A percentile compares a stretch with the other conserved stretches of the same genome.
Evolutionary conservation across 1,284 basidiomycete genomes (phyloP).

Genomic region (Stereum hirsutum): DNA sequence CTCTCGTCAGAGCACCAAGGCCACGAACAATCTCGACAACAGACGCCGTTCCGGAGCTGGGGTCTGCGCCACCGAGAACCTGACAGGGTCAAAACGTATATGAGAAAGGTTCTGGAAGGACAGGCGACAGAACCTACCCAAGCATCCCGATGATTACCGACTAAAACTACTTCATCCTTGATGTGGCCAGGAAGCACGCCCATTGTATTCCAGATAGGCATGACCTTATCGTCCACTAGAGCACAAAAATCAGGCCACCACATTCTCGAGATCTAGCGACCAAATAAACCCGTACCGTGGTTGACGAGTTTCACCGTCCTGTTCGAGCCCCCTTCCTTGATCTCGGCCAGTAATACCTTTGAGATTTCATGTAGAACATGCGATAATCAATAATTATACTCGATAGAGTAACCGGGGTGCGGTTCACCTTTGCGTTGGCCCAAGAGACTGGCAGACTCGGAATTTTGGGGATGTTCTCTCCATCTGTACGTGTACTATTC

Average conservation of each 20-base stretch:
- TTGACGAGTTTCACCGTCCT: constrained; percentile 50
- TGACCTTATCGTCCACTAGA: constrained; percentile 67
- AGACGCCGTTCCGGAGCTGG: constrained; percentile 82
- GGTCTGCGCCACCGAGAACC: constrained; percentile 76
- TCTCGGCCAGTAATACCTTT: constrained; percentile 52
- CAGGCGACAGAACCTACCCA: constrained; percentile 27
- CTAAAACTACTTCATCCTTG: constrained; percentile 75
- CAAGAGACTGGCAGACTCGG: constrained; percentile 77
- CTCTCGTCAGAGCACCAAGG: constrained; percentile 62
- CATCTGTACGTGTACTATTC: constrained; percentile 65
- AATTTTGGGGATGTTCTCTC: constrained; percentile 69
- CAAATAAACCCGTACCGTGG: constrained; percentile 32
- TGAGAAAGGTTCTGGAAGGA: constrained; percentile 15
- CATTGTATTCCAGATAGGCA: constrained; percentile 85
- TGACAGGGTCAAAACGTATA: neutral
- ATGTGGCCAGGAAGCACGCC: constrained; percentile 86
- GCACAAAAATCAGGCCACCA: constrained; percentile 8
- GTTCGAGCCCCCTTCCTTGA: constrained; percentile 32
- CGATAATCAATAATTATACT: too few relatives aligned
- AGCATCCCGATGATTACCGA: constrained; percentile 88
- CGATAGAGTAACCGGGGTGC: too few relatives aligned
- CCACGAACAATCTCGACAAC: constrained; percentile 79
- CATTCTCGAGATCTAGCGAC: neutral
- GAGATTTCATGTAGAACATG: too few relatives aligned
- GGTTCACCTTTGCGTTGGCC: constrained; percentile 57